phyloP scores from a whole-genome alignment of 345 rosid genomes.

The Arabidopsis arenosa region DNA sequence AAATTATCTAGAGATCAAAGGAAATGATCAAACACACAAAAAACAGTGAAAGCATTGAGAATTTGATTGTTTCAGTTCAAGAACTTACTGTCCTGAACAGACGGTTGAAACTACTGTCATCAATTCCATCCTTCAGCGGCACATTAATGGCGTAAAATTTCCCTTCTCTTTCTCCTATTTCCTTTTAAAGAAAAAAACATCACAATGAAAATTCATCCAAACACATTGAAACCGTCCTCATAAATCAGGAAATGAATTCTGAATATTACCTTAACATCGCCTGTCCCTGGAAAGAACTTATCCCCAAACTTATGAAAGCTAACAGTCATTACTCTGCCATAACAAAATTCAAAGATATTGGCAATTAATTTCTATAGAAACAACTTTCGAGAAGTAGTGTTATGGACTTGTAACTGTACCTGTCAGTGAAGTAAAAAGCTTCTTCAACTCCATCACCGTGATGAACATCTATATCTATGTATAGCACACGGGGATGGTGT shows the following conservation, averaged over 20 bases:
- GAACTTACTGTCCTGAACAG: conserved; percentile 87
- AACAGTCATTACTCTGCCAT: conserved; percentile 97
- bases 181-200: conserved; percentile 53
- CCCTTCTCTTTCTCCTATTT: conserved; percentile 95
- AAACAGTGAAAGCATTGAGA: background rate
- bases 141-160: conserved; percentile 96
- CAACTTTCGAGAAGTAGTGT: background rate
- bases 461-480: conserved; percentile 97
- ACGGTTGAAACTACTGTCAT: conserved; percentile 90
- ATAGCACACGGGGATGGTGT: conserved; percentile 86
- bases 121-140: conserved; percentile 97
- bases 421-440: conserved; percentile 96
- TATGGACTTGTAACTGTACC: conserved; percentile 48
- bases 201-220: conserved; percentile 22
- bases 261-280: conserved; percentile 86
- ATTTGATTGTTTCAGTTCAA: conserved; percentile 20
- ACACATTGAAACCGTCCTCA: conserved; percentile 20
- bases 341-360: conserved; percentile 24
- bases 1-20: conserved; percentile 61
- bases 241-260: background rate
- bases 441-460: conserved; percentile 99
- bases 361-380: conserved; percentile 15
- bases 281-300: conserved; percentile 97
- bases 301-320: conserved; percentile 98
- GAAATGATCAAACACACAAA: background rate